Base-by-base conservation (phyloP, 768 basidiomycete genomes). In the Coprinellus micaceus region DNA sequence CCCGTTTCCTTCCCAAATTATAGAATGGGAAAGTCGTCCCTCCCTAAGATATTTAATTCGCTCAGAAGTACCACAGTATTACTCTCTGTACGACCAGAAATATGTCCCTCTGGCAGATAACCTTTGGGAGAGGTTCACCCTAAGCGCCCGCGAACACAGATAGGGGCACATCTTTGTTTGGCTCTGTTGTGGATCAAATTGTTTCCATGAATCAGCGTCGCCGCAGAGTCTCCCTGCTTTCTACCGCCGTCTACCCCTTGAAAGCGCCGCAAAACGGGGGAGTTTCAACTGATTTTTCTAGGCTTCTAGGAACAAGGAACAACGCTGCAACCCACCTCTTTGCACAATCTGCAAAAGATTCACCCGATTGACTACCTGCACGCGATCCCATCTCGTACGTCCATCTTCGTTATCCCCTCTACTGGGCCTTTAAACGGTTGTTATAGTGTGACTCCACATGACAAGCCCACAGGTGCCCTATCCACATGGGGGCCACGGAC, bases 381-480 rank as follows among this genome's bases (percentile, higher is more conserved):
- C 36, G 9, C 36, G 36, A 37, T 37, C 17, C 9, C 36, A 37
- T 37, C 36, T 37, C 17, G 36, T 37, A 37, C 36, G 36, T 37
- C 17, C 17, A 37, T 37, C 36, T 37, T 17, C 36, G 17, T n/a
- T 37, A 37, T 37, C 36, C 17, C 36, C 17, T 17, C 9, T 9
- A 9, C 17, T 9, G 36, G 17, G 9, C 17, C 17, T 37, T 9
- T 17, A 9, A 17, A 37, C 36, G 36, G 36, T 37, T 9, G 9
- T 17, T 17, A 37, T 37, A 37, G 36, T 37, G 9, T 37, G 9
- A 37, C 17, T 37, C 17, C 36, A 21, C 17, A 64, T 66, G 63
- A 57, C 62, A 9, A 64, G 64, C 48, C 61, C 60, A 30, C 63
- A 64, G 48, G 54, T 59, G 21, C 44, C 58, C 22, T 64, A 67